Evolutionary conservation across 2,329 filamentous ascomycete genomes (phyloP).

Genomic region (Fusarium beomiforme): DNA sequence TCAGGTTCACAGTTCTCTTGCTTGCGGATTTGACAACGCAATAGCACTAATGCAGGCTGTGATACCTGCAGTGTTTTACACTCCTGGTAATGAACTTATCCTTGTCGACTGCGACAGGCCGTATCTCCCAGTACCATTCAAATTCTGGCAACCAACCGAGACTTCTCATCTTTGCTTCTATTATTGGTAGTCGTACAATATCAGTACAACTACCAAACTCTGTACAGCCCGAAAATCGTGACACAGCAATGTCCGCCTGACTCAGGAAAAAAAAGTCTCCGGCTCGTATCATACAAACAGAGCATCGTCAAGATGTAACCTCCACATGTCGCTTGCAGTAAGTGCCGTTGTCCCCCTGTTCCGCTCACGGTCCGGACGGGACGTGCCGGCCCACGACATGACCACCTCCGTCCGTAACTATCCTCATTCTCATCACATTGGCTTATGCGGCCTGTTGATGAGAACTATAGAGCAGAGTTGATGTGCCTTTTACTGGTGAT

Average conservation of each 20-base stretch:
- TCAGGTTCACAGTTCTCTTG: background rate
- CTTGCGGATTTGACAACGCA: background rate
- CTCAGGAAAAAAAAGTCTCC: slow-evolving; percentile 18
- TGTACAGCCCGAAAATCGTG: slow-evolving; percentile 27
- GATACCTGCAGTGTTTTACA: background rate
- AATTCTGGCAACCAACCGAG: background rate
- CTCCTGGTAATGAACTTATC: background rate
- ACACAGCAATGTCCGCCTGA: slow-evolving; percentile 15
- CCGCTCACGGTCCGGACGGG: slow-evolving; percentile 12
- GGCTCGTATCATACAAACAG: slow-evolving; percentile 1
- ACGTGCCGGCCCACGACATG: slow-evolving; percentile 10
- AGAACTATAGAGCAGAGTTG: background rate
- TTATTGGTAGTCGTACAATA: background rate
- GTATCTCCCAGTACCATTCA: background rate
- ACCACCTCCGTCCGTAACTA: slow-evolving; percentile 4
- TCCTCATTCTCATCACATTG: background rate
- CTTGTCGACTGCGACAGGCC: background rate
- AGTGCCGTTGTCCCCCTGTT: slow-evolving; percentile 28
- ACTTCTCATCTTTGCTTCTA: background rate
- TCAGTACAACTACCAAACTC: slow-evolving; percentile 1
- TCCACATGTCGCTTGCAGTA: slow-evolving; percentile 6
- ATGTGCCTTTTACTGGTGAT: too few species aligned
- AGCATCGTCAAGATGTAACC: background rate
- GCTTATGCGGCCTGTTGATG: background rate
- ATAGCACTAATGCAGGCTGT: background rate